These are phyloP conservation scores for Fagus sylvatica DNA, from an alignment of 306 rosid species.

Conservation along the genomic window DNA sequence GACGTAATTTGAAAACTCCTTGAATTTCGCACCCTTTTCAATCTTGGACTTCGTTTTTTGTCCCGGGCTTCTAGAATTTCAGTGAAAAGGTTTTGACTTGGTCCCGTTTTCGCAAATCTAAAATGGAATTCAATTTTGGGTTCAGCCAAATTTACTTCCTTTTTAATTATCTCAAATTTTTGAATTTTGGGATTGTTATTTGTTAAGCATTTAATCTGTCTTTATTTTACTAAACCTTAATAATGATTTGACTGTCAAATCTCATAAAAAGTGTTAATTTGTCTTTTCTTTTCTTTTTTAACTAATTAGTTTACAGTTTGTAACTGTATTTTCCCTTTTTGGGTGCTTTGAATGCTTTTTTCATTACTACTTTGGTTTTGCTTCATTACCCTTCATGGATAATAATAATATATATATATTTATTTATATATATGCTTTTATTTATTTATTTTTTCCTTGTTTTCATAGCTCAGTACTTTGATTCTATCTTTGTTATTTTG, in stretches of 20 bases:
- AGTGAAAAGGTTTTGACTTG: slow-evolving; percentile 44
- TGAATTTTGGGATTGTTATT: slow-evolving; percentile 12
- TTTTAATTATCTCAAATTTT: background rate
- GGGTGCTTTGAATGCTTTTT: slow-evolving; percentile 48
- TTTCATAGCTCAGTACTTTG: slow-evolving; percentile 13
- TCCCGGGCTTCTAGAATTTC: slow-evolving; percentile 31
- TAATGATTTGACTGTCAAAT: slow-evolving; percentile 50
- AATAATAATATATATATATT: background rate
- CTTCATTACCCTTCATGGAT: slow-evolving; percentile 32
- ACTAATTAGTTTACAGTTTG: slow-evolving; percentile 35
- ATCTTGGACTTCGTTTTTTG: slow-evolving; percentile 19
- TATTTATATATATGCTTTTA: background rate
- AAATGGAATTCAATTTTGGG: slow-evolving; percentile 2
- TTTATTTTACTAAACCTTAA: slow-evolving; percentile 20
- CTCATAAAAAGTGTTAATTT: slow-evolving; percentile 49
- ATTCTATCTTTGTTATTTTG: slow-evolving; percentile 11
- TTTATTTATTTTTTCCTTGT: background rate
- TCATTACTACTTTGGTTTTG: slow-evolving; percentile 36
- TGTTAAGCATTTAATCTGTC: slow-evolving; percentile 29
- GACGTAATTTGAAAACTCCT: slow-evolving; percentile 42
- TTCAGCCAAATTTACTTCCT: background rate
- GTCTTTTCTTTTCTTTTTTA: slow-evolving; percentile 43
- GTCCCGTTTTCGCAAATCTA: slow-evolving; percentile 20
- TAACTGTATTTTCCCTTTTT: slow-evolving; percentile 42
- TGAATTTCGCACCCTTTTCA: slow-evolving; percentile 52